phyloP scores from a whole-genome alignment of 352 stramenopile genomes.

The Phytophthora chlamydospora region DNA sequence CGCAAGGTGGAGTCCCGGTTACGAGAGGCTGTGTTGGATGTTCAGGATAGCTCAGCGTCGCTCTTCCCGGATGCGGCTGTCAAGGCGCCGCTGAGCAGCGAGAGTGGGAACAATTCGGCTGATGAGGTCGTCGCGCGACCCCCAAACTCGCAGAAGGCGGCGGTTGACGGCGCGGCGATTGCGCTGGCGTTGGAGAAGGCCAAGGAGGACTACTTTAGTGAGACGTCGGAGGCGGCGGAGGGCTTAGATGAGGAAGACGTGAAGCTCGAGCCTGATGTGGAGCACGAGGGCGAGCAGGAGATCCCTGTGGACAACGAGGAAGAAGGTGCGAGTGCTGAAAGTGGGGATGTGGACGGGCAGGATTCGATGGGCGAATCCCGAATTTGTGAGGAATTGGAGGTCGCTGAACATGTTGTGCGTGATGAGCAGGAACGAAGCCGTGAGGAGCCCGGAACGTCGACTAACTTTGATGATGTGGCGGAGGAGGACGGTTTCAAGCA shows the following conservation, averaged over 20 bases:
- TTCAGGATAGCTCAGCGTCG: conserved; percentile 21
- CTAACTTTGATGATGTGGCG: conserved; percentile 23
- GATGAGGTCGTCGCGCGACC: conserved; percentile 7
- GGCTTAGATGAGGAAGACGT: conserved; percentile 31
- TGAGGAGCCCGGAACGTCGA: conserved; percentile 28
- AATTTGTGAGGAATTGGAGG: conserved; percentile 33
- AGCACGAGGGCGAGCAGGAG: conserved; percentile 30
- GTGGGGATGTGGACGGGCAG: conserved; percentile 30
- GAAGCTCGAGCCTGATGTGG: conserved; percentile 34
- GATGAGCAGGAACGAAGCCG: conserved; percentile 42
- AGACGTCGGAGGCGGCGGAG: conserved; percentile 31
- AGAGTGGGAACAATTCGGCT: conserved; percentile 4
- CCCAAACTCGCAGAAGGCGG: conserved; percentile 36
- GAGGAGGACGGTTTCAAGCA: conserved; percentile 22
- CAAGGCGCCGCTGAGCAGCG: conserved; percentile 9
- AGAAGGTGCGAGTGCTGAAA: conserved; percentile 40
- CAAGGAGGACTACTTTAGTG: conserved; percentile 44
- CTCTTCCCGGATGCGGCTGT: conserved; percentile 18
- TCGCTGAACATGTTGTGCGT: conserved; percentile 42
- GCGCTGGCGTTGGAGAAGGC: conserved; percentile 35
- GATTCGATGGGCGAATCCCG: conserved; percentile 34
- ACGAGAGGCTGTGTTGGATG: conserved; percentile 44
- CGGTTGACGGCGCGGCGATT: conserved; percentile 35
- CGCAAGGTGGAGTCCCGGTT: conserved; percentile 46
- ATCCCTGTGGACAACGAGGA: conserved; percentile 21